These are phyloP conservation scores for Kentomonas sorsogonicus DNA, from an alignment of 208 protist genomes.

Conservation along the genomic window DNA sequence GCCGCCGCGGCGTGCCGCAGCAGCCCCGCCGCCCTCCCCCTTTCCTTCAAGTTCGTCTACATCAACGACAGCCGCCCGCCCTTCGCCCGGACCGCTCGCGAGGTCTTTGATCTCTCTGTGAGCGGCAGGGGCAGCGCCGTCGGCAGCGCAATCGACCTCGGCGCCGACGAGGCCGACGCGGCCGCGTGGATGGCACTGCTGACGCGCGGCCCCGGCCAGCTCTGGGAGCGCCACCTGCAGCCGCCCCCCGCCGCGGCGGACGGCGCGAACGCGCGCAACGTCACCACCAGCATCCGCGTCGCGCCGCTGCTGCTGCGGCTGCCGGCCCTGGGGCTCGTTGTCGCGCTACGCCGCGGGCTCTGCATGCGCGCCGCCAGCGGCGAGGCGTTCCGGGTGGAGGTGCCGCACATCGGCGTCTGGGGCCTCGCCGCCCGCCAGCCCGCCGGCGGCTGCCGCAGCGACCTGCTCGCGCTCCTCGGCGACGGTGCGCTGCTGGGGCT, in stretches of 20 bases:
- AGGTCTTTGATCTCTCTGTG: constrained; percentile 34
- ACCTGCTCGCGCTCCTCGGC: neutral
- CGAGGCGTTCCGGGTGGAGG: neutral
- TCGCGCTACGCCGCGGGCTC: constrained; percentile 8
- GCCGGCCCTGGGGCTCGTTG: constrained; percentile 2
- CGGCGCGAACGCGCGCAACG: neutral
- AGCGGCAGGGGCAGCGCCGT: constrained; percentile 15
- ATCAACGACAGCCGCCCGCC: constrained; percentile 53
- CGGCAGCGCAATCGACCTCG: constrained; percentile 1
- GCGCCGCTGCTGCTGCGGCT: constrained; percentile 14
- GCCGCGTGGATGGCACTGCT: no score
- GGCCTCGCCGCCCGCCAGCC: neutral
- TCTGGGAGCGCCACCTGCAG: neutral
- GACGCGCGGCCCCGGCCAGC: neutral
- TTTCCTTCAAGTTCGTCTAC: constrained; percentile 23
- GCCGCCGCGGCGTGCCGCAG: neutral
- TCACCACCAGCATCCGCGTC: neutral
- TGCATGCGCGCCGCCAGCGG: neutral
- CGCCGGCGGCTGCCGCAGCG: neutral
- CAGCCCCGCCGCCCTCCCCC: neutral
- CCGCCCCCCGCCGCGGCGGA: neutral
- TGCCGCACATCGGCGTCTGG: neutral
- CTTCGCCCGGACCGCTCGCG: constrained; percentile 27
- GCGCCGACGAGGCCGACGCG: constrained; percentile 9
- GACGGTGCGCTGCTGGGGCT: neutral